Base-by-base conservation (phyloP, 768 basidiomycete species). In the Auriscalpium microsporum region DNA sequence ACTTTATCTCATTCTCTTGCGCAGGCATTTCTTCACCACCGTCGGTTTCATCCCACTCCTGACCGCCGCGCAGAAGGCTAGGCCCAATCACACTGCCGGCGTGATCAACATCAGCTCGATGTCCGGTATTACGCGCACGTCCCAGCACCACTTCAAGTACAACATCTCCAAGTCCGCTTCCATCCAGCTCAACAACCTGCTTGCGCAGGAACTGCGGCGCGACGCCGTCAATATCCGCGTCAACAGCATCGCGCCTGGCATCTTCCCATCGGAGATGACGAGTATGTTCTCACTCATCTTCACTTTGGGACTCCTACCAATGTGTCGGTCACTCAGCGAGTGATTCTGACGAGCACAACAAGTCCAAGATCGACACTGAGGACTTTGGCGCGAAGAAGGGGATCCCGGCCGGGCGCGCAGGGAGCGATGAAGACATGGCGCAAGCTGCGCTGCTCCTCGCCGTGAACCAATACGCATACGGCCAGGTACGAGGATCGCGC, bases 11-110 rank as follows among this genome's bases (percentile, higher is more conserved):
- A 54, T 45, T 37, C 45, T 28, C 33, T 35, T 34, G 46, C 35
- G n/a, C 53, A 69, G 66, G 3, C 70, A 73, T 55, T 75, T 72
- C 67, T 75, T 76, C 65, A 72, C 71, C 1, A 67, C 75, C 4
- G 72, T 70, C 35, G 77, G 78, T 1, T 76, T 78, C 66, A 58
- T 77, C 1, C 75, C 75, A 6, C 68, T 78, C 4, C 71, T 78
- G 11, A 57, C 67, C 13, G 71, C 70, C 7, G 72, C 72, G 17
- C 67, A 67, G 2, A 60, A 64, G 8, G 57, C 59, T 10, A 46
- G 54, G 10, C 60, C 57, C 14, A 57, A 62, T 9, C 67, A 71
- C 55, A 69, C 73, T 4, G 72, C 66, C 10, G 68, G 66, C 46
- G 64, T 77, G 38, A 72, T 78, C 64, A 77, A 75, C 62, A 67